Evolutionary conservation across 2,329 filamentous ascomycete genomes (phyloP).

Genomic region (Scopulariopsis brevicaulis): DNA sequence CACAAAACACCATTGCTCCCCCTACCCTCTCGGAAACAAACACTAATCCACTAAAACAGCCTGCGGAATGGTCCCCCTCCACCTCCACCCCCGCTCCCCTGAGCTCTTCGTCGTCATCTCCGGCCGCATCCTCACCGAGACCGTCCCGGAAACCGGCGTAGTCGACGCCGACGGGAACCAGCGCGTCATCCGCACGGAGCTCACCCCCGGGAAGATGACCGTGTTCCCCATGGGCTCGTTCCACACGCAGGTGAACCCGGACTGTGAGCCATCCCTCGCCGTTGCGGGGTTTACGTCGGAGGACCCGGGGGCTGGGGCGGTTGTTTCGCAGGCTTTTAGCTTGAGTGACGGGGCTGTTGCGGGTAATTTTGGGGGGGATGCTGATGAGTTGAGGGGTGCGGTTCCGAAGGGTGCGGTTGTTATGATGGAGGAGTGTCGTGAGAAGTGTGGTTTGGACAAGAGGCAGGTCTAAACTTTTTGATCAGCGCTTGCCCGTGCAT

Average conservation of each 20-base stretch:
- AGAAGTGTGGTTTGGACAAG: not conserved
- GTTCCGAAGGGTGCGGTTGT: not conserved
- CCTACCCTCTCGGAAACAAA: not conserved
- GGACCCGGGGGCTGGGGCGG: not conserved
- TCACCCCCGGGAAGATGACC: not conserved
- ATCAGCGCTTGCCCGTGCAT: not conserved
- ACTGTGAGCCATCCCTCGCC: not conserved
- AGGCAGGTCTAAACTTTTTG: not conserved
- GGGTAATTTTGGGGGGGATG: not conserved
- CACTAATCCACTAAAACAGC: not conserved
- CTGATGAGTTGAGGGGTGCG: not conserved
- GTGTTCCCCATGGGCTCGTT: not conserved
- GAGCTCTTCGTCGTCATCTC: slow-evolving; percentile 30
- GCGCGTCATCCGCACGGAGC: not conserved
- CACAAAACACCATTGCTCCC: not conserved
- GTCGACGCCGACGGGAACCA: not conserved
- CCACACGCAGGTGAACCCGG: not conserved
- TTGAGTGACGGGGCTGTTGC: not conserved
- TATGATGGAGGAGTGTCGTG: not conserved
- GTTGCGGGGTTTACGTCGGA: not conserved
- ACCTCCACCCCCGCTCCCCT: slow-evolving; percentile 30
- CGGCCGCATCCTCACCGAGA: slow-evolving; percentile 26
- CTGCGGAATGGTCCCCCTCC: slow-evolving; percentile 8
- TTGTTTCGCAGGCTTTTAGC: not conserved
- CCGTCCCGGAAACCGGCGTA: slow-evolving; percentile 21